Conservation (phyloP, 108 stramenopile genomes). For the Pseudonitzschia pungens region DNA sequence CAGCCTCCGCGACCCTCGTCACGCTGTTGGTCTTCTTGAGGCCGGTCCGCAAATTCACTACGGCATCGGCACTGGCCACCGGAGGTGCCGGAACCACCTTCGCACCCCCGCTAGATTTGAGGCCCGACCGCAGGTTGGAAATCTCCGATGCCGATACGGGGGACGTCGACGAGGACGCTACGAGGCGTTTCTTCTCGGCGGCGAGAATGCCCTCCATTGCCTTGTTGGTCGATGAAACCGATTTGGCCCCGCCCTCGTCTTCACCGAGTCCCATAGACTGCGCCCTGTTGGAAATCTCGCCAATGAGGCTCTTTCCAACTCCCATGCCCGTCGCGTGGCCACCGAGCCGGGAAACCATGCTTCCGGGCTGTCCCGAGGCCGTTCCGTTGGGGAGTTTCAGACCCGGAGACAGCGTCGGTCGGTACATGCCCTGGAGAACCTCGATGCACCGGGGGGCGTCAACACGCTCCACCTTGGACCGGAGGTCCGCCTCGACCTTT, state of each 20-base stretch:
- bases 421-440: constrained; percentile 73
- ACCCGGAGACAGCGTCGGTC: constrained; percentile 26
- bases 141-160: not conserved
- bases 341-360: not conserved
- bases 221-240: not conserved
- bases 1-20: no score
- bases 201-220: constrained; percentile 1
- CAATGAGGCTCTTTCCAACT: constrained; percentile 31
- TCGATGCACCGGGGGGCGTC: constrained; percentile 89
- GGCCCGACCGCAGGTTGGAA: not conserved
- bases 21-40: no score
- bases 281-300: constrained; percentile 34
- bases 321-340: constrained; percentile 6
- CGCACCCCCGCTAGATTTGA: not conserved
- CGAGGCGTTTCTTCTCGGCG: constrained; percentile 4
- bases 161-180: not conserved
- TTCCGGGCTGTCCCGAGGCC: constrained; percentile 5
- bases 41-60: no score
- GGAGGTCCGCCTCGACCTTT: constrained; percentile 89
- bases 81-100: no score
- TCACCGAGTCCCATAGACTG: constrained; percentile 16
- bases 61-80: no score
- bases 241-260: not conserved
- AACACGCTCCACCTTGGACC: constrained; percentile 76
- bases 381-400: constrained; percentile 1